A percentile compares a stretch with the other conserved stretches of the same genome.
phyloP scores from a whole-genome alignment of 306 rosid species.

The Trichosanthes truncata region DNA sequence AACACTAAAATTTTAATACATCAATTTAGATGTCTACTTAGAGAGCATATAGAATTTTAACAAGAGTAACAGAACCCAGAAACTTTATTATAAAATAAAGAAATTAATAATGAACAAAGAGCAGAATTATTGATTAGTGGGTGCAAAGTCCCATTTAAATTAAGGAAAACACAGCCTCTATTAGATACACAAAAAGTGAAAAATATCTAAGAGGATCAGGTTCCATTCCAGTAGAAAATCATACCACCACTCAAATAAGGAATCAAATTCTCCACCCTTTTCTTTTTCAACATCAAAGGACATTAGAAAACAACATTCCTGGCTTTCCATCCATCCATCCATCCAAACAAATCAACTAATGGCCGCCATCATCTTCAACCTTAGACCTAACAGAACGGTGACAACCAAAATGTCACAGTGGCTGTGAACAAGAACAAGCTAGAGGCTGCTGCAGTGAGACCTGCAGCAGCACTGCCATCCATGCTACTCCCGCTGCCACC shows the following conservation, averaged over 20 bases:
- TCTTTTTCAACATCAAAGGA: neutral
- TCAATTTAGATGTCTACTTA: neutral
- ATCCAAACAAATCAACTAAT: slow-evolving; percentile 9
- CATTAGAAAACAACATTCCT: neutral
- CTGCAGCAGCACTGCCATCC: slow-evolving; percentile 19
- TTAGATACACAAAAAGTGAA: slow-evolving; percentile 34
- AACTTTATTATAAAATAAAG: slow-evolving; percentile 2
- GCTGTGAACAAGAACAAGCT: slow-evolving; percentile 2
- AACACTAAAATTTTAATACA: neutral
- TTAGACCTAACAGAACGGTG: slow-evolving; percentile 15
- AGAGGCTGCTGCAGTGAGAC: slow-evolving; percentile 16
- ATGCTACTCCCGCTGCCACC: slow-evolving; percentile 33
- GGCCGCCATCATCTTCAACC: neutral
- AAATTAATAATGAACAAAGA: slow-evolving; percentile 12
- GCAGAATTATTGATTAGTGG: slow-evolving; percentile 9
- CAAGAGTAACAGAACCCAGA: neutral
- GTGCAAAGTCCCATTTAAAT: slow-evolving; percentile 19
- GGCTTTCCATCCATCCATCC: neutral
- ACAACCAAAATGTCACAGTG: slow-evolving; percentile 18
- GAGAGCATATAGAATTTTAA: neutral
- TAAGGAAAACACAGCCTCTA: slow-evolving; percentile 34
- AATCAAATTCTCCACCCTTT: slow-evolving; percentile 15
- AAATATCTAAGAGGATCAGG: slow-evolving; percentile 24
- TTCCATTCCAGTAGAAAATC: slow-evolving; percentile 31
- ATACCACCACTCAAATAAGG: slow-evolving; percentile 45